These are phyloP conservation scores for Nematodospora anomalae DNA, from an alignment of 1,139 yeast genomes.

Conservation along the genomic window DNA sequence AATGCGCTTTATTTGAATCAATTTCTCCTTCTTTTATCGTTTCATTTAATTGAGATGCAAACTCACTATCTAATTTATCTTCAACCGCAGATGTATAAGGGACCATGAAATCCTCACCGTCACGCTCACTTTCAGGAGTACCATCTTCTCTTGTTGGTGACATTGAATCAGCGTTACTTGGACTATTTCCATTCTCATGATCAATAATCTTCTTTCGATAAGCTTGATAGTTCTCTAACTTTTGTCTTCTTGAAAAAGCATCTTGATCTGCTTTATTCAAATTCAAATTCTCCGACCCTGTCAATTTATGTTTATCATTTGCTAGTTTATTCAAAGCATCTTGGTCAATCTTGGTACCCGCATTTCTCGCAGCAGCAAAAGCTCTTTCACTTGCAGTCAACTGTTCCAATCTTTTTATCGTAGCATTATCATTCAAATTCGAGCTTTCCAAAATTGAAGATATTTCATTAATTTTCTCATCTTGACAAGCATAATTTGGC, in stretches of 20 bases:
- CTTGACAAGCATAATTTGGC: conserved; percentile 59
- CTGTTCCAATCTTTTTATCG: conserved; percentile 54
- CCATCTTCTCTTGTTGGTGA: conserved; percentile 12
- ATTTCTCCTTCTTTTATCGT: conserved; percentile 61
- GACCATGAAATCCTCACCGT: conserved; percentile 40
- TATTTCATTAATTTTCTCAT: conserved; percentile 45
- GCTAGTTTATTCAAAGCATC: conserved; percentile 43
- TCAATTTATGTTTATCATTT: conserved; percentile 40
- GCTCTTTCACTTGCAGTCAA: conserved; percentile 62
- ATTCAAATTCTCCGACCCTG: conserved; percentile 45
- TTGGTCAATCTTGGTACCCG: conserved; percentile 49
- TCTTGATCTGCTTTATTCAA: conserved; percentile 47
- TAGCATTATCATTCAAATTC: conserved; percentile 38
- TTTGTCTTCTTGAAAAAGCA: conserved; percentile 44
- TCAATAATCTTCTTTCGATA: conserved; percentile 51
- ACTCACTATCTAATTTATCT: conserved; percentile 63
- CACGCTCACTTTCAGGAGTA: conserved; percentile 9
- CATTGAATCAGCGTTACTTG: conserved; percentile 8
- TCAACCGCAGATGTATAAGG: conserved; percentile 76
- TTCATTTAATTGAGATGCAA: conserved; percentile 60
- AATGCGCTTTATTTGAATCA: conserved; percentile 55
- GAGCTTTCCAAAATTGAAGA: conserved; percentile 47
- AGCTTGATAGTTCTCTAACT: conserved; percentile 45
- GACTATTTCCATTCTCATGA: conserved; percentile 40
- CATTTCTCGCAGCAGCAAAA: conserved; percentile 55